Evolutionary conservation across 169 alveolate genomes (phyloP), one percentile per base, ranked within the genome.

Genomic region (Babesia sp.): DNA sequence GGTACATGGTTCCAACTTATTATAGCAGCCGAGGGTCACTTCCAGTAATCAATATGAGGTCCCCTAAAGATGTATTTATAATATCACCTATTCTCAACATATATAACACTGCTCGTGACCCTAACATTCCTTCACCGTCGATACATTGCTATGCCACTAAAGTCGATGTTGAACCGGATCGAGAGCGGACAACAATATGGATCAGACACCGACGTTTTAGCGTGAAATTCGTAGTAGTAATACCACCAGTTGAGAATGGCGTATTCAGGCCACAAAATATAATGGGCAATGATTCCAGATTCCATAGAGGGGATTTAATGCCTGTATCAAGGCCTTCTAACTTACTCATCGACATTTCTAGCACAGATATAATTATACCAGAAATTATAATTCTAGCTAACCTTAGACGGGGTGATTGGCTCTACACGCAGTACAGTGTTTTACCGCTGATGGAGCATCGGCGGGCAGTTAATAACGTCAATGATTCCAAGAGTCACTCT

Each of bases 401-500:
- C 61, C 8, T 54, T 4, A 54, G 41, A 54, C 20, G 61, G 41
- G 61, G 61, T 54, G 36, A 54, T n/a, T 54, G 61, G 61, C 6
- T 54, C n/a, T 54, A 54, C 41, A 24, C 61, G 7, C 61, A 54
- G 61, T 54, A 26, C 41, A n/a, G 28, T 7, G 22, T 54, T 24
- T 34, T 29, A 5, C 41, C 36, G 7, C 8, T 24, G 12, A 9
- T 6, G 18, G 14, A 7, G 22, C 36, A 7, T 4, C 22, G 5
- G 22, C 11, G 28, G 8, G 12, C n/a, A 9, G 22, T 11, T 29
- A 41, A 24, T 26, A 20, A 29, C 8, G 61, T 54, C 8, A 54
- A 12, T 24, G 61, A 54, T 29, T 54, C 61, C 18, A n/a, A 5
- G n/a, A 11, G 20, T 5, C 11, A 54, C 44, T 9, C 16, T 22